Evolutionary conservation across 306 rosid genomes (phyloP).

Genomic region (Prunus davidiana): DNA sequence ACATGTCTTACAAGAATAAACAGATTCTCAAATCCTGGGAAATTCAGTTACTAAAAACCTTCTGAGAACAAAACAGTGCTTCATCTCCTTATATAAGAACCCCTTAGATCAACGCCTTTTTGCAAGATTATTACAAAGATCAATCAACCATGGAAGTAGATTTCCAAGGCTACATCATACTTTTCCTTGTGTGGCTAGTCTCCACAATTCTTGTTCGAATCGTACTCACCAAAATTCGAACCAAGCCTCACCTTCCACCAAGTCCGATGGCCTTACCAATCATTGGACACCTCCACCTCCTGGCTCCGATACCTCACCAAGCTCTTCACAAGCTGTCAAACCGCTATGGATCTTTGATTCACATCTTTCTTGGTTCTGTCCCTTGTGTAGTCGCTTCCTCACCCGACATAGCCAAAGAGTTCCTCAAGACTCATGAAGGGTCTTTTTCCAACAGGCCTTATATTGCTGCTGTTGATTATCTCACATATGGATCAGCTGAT

Average conservation of each 20-base stretch:
- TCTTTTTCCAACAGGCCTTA: conserved; percentile 33
- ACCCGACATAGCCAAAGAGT: conserved; percentile 35
- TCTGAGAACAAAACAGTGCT: not conserved
- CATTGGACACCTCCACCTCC: conserved; percentile 48
- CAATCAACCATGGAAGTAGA: conserved; percentile 34
- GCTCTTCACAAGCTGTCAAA: conserved; percentile 39
- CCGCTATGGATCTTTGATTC: conserved; percentile 31
- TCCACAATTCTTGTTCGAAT: conserved; percentile 25
- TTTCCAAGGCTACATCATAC: conserved; percentile 31
- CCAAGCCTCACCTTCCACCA: conserved; percentile 33
- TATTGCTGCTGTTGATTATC: conserved; percentile 21
- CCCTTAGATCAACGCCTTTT: not conserved
- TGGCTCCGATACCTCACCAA: conserved; percentile 40
- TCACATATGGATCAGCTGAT: conserved; percentile 35
- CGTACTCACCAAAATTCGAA: conserved; percentile 23
- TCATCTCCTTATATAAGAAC: not conserved
- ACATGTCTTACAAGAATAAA: not conserved
- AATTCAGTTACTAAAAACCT: not conserved
- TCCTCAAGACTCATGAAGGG: conserved; percentile 33
- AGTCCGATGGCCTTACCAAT: conserved; percentile 36
- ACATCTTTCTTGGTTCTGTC: conserved; percentile 38
- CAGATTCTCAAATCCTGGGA: too few relatives aligned
- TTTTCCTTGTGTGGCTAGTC: conserved; percentile 33
- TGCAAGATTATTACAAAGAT: not conserved
- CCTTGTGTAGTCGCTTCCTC: conserved; percentile 37